Evolutionary conservation across 495 filamentous ascomycete genomes (phyloP).

Genomic region (Margaritispora aquatica): DNA sequence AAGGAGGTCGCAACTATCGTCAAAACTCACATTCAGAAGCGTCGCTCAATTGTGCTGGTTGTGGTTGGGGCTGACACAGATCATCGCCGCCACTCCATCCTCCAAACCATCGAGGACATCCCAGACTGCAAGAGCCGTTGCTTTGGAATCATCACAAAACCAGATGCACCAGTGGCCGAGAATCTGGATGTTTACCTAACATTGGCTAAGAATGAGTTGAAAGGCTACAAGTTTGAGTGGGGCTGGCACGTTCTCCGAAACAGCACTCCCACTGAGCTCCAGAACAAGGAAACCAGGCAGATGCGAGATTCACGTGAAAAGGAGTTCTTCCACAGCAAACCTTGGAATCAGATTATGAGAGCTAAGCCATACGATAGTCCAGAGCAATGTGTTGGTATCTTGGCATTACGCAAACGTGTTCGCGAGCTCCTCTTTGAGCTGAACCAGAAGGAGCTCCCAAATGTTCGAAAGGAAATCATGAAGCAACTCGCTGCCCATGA

Average conservation of each 20-base stretch:
- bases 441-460: conserved; percentile 29
- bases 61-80: conserved; percentile 48
- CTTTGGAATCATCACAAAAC: conserved; percentile 47
- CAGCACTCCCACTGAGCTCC: conserved; percentile 35
- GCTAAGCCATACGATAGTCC: conserved; percentile 9
- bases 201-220: conserved; percentile 38
- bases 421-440: conserved; percentile 33
- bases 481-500: not conserved
- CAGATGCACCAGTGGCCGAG: conserved; percentile 37
- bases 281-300: conserved; percentile 31
- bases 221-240: conserved; percentile 41
- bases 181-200: conserved; percentile 46
- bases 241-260: conserved; percentile 53
- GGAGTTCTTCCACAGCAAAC: not conserved
- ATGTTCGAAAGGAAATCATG: conserved; percentile 8
- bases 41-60: conserved; percentile 52
- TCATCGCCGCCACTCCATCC: conserved; percentile 36
- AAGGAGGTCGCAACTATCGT: conserved; percentile 40
- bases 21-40: conserved; percentile 48
- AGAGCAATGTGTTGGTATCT: conserved; percentile 25
- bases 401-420: conserved; percentile 30
- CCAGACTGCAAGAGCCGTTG: conserved; percentile 38
- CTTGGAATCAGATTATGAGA: conserved; percentile 21
- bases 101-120: conserved; percentile 23
- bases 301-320: conserved; percentile 22